Evolutionary conservation across 2,329 filamentous ascomycete species (phyloP), one percentile per base, ranked within the genome.

Genomic region (Ambrosiella cleistominuta): DNA sequence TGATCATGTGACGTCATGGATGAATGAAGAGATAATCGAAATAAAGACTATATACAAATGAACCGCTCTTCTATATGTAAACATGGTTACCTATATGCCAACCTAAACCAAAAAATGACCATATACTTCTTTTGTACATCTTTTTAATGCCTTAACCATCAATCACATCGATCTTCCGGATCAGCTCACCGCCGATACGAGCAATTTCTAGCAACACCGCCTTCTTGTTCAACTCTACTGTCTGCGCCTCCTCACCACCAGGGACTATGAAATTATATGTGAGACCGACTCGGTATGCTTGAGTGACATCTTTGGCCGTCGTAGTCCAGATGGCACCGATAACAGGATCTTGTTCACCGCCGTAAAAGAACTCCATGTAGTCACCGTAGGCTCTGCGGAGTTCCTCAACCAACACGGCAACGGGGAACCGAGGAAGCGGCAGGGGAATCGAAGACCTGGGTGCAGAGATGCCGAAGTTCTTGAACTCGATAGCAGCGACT

Each of bases 351-450:
- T 81, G 75, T 1, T 75, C 72, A 3, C 71, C 74, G 38, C 88
- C 83, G 62, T 82, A 78, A 73, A 97, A 96, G 69, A 96, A 88
- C 1, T 96, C 72, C 39, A 95, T 72, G 2, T 80, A 78, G 40
- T 82, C 77, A 2, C 77, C 77, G 66, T 89, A 96, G 1, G 81
- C 68, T 2, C 71, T 71, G 62, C 80, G 74, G 11, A 97, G 72
- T 64, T 93, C 86, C 13, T 74, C 70, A 13, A 89, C 69, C 60
- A 91, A 82, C 7, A 81, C 72, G 7, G 73, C 70, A 1, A 82
- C 72, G 0, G 85, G 79, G n/a, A 83, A 74, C 19, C 78, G 77
- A 1, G 80, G 77, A 3, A 83, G 65, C 39, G 76, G 74, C 39
- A 96, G 74, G 0, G 59, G 59, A 39, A 60, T 60, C 11, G 56